A percentile compares a stretch with the other conserved stretches of the same genome.
Evolutionary conservation across 1,284 basidiomycete species (phyloP).

Genomic region (Earliella scabrosa): DNA sequence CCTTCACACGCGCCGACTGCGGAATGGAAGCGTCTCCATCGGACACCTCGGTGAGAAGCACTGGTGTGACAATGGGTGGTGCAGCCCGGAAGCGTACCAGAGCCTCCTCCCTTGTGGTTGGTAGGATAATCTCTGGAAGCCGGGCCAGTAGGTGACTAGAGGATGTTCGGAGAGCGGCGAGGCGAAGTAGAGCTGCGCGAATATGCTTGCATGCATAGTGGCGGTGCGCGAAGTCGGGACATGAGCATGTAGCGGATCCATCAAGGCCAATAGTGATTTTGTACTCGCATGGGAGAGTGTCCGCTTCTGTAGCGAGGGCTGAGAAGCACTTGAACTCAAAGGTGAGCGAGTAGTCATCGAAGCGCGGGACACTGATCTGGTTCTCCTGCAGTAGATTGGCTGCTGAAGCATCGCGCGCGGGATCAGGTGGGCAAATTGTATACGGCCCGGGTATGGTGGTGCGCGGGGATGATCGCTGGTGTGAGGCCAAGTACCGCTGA

Average conservation of each 20-base stretch:
- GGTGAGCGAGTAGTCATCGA: not conserved
- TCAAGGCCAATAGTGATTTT: not conserved
- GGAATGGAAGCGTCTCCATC: too few species aligned
- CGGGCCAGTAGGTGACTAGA: too few species aligned
- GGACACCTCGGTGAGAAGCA: too few species aligned
- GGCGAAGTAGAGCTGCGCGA: slow-evolving; percentile 22
- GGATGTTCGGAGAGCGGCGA: too few species aligned
- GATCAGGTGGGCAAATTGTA: not conserved
- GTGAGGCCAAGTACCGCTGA: too few species aligned
- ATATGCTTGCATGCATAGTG: slow-evolving; percentile 39
- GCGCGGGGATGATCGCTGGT: too few species aligned
- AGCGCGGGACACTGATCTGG: not conserved
- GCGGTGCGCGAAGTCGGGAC: slow-evolving; percentile 28
- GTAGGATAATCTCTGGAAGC: too few species aligned
- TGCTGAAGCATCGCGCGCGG: not conserved
- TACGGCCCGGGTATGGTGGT: too few species aligned
- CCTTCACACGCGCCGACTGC: too few species aligned
- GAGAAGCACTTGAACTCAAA: slow-evolving; percentile 6
- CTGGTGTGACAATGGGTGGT: too few species aligned
- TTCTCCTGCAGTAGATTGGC: not conserved
- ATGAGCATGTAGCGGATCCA: slow-evolving; percentile 25
- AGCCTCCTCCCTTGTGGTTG: too few species aligned
- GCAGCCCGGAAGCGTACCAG: too few species aligned
- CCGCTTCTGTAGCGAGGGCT: not conserved
- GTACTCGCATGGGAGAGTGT: not conserved